phyloP scores from a whole-genome alignment of 768 basidiomycete species.

The Auricularia sp. region DNA sequence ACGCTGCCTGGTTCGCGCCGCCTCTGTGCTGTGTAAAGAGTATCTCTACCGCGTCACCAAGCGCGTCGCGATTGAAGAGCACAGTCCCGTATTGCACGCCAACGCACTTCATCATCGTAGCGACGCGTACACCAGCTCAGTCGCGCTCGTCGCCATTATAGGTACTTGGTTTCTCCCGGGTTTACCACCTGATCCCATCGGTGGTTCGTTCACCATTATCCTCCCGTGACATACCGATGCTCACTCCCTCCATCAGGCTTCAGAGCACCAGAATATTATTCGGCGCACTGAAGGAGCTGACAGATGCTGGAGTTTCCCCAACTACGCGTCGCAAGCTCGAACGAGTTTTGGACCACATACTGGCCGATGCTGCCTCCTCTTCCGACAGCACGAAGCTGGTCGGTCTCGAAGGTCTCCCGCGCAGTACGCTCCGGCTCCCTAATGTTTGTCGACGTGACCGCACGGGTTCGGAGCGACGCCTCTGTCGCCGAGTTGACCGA shows the following conservation, averaged over 20 bases:
- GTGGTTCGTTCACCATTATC: slow-evolving; percentile 42
- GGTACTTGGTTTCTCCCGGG: slow-evolving; percentile 79
- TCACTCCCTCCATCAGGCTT: slow-evolving; percentile 35
- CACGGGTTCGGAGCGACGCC: slow-evolving; percentile 49
- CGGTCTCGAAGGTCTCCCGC: slow-evolving; percentile 44
- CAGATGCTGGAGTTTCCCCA: slow-evolving; percentile 68
- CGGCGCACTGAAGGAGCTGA: slow-evolving; percentile 70
- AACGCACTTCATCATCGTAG: slow-evolving; percentile 97
- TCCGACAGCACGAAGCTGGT: slow-evolving; percentile 25
- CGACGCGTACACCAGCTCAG: slow-evolving; percentile 86
- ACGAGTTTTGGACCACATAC: slow-evolving; percentile 45
- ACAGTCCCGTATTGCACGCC: slow-evolving; percentile 84
- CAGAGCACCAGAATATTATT: slow-evolving; percentile 61
- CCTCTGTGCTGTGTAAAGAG: slow-evolving; percentile 77
- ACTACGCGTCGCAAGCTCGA: slow-evolving; percentile 43
- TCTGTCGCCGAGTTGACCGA: slow-evolving; percentile 47
- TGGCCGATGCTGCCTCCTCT: slow-evolving; percentile 19
- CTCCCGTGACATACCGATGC: slow-evolving; percentile 4
- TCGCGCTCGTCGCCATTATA: slow-evolving; percentile 86
- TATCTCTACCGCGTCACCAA: slow-evolving; percentile 87
- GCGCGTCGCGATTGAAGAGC: slow-evolving; percentile 82
- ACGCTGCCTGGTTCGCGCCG: slow-evolving; percentile 93
- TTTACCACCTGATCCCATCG: slow-evolving; percentile 87
- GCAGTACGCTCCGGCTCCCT: slow-evolving; percentile 72
- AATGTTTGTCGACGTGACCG: slow-evolving; percentile 74